These are phyloP conservation scores for Podaxis sp. DNA, from an alignment of 768 basidiomycete species.

Conservation along the genomic window DNA sequence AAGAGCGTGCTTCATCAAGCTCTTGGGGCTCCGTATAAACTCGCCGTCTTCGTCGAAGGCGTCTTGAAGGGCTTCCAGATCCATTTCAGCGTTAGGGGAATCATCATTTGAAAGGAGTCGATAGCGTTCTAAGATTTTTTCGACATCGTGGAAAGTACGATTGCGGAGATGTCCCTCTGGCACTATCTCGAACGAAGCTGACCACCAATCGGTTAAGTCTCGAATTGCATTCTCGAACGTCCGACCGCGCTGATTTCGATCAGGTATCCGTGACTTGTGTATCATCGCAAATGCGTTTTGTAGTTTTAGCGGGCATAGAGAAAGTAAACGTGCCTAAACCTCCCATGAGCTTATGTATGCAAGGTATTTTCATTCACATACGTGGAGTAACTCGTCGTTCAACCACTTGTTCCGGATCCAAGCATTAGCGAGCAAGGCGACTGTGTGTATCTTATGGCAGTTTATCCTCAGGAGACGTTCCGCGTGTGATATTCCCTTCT, in stretches of 20 bases:
- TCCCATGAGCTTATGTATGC: neutral
- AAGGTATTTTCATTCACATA: constrained; percentile 36
- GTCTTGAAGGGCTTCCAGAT: constrained; percentile 46
- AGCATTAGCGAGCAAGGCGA: constrained; percentile 77
- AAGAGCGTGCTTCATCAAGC: constrained; percentile 91
- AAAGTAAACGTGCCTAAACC: constrained; percentile 81
- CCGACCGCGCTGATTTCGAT: constrained; percentile 77
- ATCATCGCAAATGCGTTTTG: constrained; percentile 83
- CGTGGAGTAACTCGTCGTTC: constrained; percentile 82
- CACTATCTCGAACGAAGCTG: constrained; percentile 64
- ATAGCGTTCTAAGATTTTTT: constrained; percentile 37
- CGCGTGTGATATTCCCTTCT: constrained; percentile 54
- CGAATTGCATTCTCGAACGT: constrained; percentile 83
- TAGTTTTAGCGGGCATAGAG: constrained; percentile 75
- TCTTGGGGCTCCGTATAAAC: constrained; percentile 72
- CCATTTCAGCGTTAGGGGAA: constrained; percentile 28
- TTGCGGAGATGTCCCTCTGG: constrained; percentile 70
- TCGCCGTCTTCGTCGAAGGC: constrained; percentile 61
- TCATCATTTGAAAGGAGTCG: constrained; percentile 28
- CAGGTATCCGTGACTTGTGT: constrained; percentile 78
- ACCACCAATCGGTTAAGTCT: constrained; percentile 86
- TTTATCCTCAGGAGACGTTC: constrained; percentile 77
- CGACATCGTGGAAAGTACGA: constrained; percentile 76
- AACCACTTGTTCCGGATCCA: constrained; percentile 78
- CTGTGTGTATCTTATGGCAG: constrained; percentile 88